Percentiles rank a stretch among this genome's conserved stretches.
Conservation (phyloP, 768 basidiomycete genomes). For the Paxillus involutus region DNA sequence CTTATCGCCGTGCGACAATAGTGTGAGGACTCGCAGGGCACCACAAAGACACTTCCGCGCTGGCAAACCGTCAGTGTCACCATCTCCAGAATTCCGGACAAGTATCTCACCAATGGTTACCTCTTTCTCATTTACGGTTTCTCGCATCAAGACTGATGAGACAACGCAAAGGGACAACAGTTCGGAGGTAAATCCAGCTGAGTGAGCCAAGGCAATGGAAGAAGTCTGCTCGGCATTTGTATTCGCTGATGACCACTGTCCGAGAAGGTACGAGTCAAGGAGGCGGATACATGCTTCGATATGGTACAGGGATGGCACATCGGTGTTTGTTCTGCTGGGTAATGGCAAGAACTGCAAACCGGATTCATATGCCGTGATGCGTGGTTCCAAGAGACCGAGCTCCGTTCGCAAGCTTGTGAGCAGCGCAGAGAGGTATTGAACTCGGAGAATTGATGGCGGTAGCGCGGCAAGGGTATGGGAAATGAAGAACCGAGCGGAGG, state of each 20-base stretch:
- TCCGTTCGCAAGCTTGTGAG: slow-evolving; percentile 36
- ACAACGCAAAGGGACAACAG: slow-evolving; percentile 53
- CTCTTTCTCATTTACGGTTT: slow-evolving; percentile 15
- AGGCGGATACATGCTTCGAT: slow-evolving; percentile 57
- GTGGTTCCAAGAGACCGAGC: slow-evolving; percentile 38
- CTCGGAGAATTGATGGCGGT: slow-evolving; percentile 42
- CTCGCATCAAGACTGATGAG: slow-evolving; percentile 38
- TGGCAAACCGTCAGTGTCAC: slow-evolving; percentile 6
- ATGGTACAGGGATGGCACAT: slow-evolving; percentile 41
- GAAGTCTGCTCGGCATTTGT: slow-evolving; percentile 13
- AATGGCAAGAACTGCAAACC: slow-evolving; percentile 41
- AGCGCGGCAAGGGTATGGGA: slow-evolving; percentile 50
- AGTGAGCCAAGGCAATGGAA: slow-evolving; percentile 6
- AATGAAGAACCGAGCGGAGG: slow-evolving; percentile 55
- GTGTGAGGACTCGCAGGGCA: slow-evolving; percentile 66
- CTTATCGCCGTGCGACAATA: slow-evolving; percentile 61
- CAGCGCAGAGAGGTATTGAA: slow-evolving; percentile 28
- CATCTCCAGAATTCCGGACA: neutral
- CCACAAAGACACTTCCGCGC: slow-evolving; percentile 54
- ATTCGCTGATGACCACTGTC: slow-evolving; percentile 44
- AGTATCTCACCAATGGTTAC: slow-evolving; percentile 16
- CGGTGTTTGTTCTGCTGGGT: slow-evolving; percentile 8
- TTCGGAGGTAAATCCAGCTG: slow-evolving; percentile 39
- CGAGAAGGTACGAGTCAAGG: slow-evolving; percentile 62
- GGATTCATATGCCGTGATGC: slow-evolving; percentile 38